These are phyloP conservation scores for Henckelia pumila DNA, from an alignment of 257 asterid species.

Conservation along the genomic window DNA sequence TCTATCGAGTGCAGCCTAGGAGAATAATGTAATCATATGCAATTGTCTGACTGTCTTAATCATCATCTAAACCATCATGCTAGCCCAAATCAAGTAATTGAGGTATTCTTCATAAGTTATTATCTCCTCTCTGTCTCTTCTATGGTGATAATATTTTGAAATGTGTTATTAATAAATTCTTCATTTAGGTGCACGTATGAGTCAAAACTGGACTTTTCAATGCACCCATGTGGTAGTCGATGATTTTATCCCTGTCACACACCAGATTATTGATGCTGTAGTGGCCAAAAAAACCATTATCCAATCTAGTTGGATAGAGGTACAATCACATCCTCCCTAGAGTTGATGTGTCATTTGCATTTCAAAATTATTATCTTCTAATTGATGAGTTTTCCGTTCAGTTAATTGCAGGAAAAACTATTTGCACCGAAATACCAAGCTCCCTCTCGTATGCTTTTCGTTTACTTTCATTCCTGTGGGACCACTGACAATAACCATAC, in stretches of 20 bases:
- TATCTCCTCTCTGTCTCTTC: no score
- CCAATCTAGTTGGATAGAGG: conserved; percentile 75
- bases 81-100: no score
- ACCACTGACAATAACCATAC: conserved; percentile 12
- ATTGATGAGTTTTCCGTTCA: conserved; percentile 37
- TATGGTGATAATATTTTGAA: conserved; percentile 1
- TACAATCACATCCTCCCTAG: conserved; percentile 27
- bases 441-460: conserved; percentile 49
- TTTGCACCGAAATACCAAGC: conserved; percentile 82
- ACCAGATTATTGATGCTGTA: conserved; percentile 61
- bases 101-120: no score
- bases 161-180: conserved; percentile 20
- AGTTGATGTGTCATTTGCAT: neutral
- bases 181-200: conserved; percentile 60
- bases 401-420: conserved; percentile 65
- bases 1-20: no score
- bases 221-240: conserved; percentile 86
- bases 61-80: no score
- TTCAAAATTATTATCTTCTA: conserved; percentile 24
- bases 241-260: conserved; percentile 46
- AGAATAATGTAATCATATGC: no score
- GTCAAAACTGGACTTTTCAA: conserved; percentile 53
- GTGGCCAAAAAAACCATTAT: conserved; percentile 57
- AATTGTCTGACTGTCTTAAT: no score
- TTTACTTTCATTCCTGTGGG: conserved; percentile 16